Evolutionary conservation across 345 rosid genomes (phyloP).

Genomic region (Aquilaria yunnanensis): DNA sequence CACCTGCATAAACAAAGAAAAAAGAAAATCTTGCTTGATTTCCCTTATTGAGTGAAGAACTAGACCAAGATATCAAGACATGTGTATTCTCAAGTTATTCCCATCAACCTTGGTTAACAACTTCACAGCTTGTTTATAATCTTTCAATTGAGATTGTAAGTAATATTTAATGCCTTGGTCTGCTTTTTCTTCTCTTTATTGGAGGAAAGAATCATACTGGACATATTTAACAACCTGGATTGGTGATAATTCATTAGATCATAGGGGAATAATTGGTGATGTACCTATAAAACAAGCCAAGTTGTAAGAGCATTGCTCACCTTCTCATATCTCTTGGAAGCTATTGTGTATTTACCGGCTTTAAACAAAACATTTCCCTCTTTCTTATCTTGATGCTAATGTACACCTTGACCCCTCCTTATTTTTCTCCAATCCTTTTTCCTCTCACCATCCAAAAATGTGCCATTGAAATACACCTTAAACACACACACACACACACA

Average conservation of each 20-base stretch:
- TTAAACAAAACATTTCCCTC: conserved; percentile 80
- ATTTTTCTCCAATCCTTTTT: too few species aligned
- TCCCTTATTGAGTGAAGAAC: too few species aligned
- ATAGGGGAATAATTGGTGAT: background rate
- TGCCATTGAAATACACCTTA: too few species aligned
- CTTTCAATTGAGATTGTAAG: conserved; percentile 83
- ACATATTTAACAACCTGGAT: conserved; percentile 70
- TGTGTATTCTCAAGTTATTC: too few species aligned
- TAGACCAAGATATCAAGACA: too few species aligned
- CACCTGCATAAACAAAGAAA: conserved; percentile 30
- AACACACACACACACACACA: too few species aligned
- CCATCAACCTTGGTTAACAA: conserved; percentile 56
- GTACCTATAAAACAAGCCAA: background rate
- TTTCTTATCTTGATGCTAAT: conserved; percentile 55
- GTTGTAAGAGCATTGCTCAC: conserved; percentile 16
- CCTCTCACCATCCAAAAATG: too few species aligned
- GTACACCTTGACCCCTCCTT: too few species aligned
- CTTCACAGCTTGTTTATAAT: conserved; percentile 73
- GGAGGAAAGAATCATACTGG: conserved; percentile 67
- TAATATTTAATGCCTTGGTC: conserved; percentile 67
- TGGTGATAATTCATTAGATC: background rate
- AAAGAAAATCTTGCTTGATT: background rate
- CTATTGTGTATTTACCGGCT: conserved; percentile 68
- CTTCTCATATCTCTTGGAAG: conserved; percentile 91
- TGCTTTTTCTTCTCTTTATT: conserved; percentile 77